Conservation (phyloP, 352 stramenopile genomes). For the Pythium aristosporum region DNA sequence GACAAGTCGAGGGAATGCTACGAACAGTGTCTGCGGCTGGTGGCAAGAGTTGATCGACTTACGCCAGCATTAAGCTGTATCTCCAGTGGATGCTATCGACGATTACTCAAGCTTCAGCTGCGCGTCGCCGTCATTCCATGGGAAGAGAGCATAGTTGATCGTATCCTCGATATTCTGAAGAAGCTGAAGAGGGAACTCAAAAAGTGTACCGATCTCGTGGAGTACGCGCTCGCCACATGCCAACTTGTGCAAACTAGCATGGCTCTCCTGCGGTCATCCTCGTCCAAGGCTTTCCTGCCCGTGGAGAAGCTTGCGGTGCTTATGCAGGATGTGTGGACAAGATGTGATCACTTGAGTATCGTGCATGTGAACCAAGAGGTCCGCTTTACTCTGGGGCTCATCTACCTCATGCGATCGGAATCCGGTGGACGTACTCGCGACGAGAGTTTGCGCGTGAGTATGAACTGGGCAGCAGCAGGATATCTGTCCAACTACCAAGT, state of each 20-base stretch:
- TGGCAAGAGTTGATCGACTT: background rate
- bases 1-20: slow-evolving; percentile 2
- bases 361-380: slow-evolving; percentile 47
- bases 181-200: slow-evolving; percentile 45
- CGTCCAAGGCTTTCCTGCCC: slow-evolving; percentile 36
- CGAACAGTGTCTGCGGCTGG: background rate
- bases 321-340: slow-evolving; percentile 45
- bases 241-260: slow-evolving; percentile 44
- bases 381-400: slow-evolving; percentile 40
- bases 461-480: slow-evolving; percentile 8
- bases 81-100: slow-evolving; percentile 48
- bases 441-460: slow-evolving; percentile 5
- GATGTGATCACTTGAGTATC: slow-evolving; percentile 44
- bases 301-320: slow-evolving; percentile 29
- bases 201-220: slow-evolving; percentile 38
- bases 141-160: slow-evolving; percentile 30
- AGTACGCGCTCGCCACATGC: slow-evolving; percentile 49
- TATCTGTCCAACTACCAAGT: slow-evolving; percentile 18
- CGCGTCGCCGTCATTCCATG: slow-evolving; percentile 11
- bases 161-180: slow-evolving; percentile 42
- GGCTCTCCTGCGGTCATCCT: slow-evolving; percentile 37
- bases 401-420: slow-evolving; percentile 47
- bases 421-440: background rate
- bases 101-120: slow-evolving; percentile 39
- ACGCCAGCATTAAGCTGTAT: slow-evolving; percentile 14